A percentile compares a stretch with the other conserved stretches of the same genome.
phyloP scores from a whole-genome alignment of 345 rosid genomes.

The Bruguiera gymnorhiza region DNA sequence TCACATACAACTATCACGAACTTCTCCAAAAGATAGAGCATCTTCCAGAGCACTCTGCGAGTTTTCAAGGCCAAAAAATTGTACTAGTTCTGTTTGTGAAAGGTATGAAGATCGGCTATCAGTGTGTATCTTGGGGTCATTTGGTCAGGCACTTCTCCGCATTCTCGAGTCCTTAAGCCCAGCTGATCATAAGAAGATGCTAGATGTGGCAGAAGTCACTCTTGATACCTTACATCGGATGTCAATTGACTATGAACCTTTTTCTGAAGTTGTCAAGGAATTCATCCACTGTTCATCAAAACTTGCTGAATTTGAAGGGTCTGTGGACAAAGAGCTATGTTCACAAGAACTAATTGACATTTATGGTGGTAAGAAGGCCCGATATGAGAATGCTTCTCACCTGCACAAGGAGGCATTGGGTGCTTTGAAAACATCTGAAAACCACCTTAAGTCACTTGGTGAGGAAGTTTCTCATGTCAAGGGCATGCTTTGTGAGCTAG shows the following conservation, averaged over 20 bases:
- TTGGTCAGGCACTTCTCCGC: conserved; percentile 4
- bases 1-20: conserved; percentile 5
- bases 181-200: conserved; percentile 4
- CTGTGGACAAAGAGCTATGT: conserved; percentile 1
- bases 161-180: conserved; percentile 10
- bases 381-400: conserved; percentile 28
- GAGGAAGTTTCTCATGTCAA: conserved; percentile 27
- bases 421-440: conserved; percentile 23
- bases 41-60: conserved; percentile 9
- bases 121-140: background rate
- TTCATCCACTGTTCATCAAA: background rate
- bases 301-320: background rate
- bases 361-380: conserved; percentile 21
- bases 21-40: conserved; percentile 14
- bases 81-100: background rate
- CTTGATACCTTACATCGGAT: background rate
- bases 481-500: conserved; percentile 23
- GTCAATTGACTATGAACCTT: background rate
- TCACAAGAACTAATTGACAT: conserved; percentile 25
- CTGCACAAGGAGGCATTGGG: conserved; percentile 26
- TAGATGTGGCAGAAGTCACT: background rate
- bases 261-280: conserved; percentile 5
- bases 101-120: background rate
- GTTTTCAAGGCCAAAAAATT: conserved; percentile 7
- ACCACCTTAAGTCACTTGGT: conserved; percentile 16